Conservation (phyloP, 768 basidiomycete species). For the Termitomyces sp. region DNA sequence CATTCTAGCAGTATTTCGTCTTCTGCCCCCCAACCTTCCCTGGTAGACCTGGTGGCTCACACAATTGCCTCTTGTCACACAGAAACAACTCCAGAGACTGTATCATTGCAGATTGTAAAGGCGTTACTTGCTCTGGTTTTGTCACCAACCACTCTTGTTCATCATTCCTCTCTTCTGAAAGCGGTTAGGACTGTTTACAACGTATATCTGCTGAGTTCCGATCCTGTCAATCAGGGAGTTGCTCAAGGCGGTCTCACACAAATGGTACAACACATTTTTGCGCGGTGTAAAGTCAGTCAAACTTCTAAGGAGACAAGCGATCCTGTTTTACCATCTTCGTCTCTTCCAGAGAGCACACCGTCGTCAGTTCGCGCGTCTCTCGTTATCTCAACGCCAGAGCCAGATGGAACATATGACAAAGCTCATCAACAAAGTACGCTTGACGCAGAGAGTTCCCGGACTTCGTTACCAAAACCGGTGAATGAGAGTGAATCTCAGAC, state of each 20-base stretch:
- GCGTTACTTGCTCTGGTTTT: slow-evolving; percentile 87
- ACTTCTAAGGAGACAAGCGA: slow-evolving; percentile 20
- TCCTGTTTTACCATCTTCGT: slow-evolving; percentile 10
- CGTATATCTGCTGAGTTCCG: slow-evolving; percentile 87
- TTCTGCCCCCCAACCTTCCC: slow-evolving; percentile 57
- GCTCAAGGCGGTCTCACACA: slow-evolving; percentile 97
- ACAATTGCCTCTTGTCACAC: slow-evolving; percentile 92
- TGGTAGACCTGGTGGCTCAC: slow-evolving; percentile 92
- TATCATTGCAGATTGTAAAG: slow-evolving; percentile 96
- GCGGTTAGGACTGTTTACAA: slow-evolving; percentile 98
- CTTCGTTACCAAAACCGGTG: slow-evolving; percentile 7
- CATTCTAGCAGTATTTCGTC: slow-evolving; percentile 33
- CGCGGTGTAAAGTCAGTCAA: slow-evolving; percentile 57
- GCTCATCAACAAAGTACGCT: not conserved
- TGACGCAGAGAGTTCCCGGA: slow-evolving; percentile 9
- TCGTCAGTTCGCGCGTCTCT: slow-evolving; percentile 16
- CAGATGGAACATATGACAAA: slow-evolving; percentile 7
- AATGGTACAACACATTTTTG: slow-evolving; percentile 97
- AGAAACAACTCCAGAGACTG: slow-evolving; percentile 83
- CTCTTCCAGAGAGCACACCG: slow-evolving; percentile 18
- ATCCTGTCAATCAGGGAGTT: slow-evolving; percentile 94
- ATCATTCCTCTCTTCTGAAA: slow-evolving; percentile 94
- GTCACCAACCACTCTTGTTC: slow-evolving; percentile 82
- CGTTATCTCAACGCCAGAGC: slow-evolving; percentile 11
- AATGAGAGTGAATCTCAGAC: slow-evolving; percentile 4